phyloP scores from a whole-genome alignment of 495 filamentous ascomycete species.

The Hypomontagnella monticulosa region DNA sequence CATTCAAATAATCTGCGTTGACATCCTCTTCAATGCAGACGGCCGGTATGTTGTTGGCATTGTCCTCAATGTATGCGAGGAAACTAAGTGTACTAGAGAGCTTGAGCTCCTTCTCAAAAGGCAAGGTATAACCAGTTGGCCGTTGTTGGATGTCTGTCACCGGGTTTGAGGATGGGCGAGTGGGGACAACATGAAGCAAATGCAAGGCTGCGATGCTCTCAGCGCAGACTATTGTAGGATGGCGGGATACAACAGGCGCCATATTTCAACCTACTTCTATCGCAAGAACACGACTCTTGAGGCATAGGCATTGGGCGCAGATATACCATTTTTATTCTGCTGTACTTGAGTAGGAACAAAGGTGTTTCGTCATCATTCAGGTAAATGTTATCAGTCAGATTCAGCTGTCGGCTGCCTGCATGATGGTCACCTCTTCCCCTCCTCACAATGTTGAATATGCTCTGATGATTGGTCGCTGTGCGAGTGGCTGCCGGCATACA shows the following conservation, averaged over 20 bases:
- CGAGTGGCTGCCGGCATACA: conserved; percentile 19
- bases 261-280: conserved; percentile 13
- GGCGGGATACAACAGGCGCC: conserved; percentile 18
- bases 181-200: conserved; percentile 45
- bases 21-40: conserved; percentile 50
- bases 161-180: conserved; percentile 38
- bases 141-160: conserved; percentile 21
- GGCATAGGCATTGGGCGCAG: background rate
- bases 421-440: conserved; percentile 17
- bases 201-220: conserved; percentile 45
- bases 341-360: background rate
- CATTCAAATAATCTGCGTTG: conserved; percentile 33
- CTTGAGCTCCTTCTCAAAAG: conserved; percentile 46
- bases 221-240: conserved; percentile 29
- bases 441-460: background rate
- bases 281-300: background rate
- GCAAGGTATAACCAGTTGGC: conserved; percentile 34
- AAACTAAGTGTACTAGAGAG: conserved; percentile 52
- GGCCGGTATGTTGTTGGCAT: conserved; percentile 49
- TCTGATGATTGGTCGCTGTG: conserved; percentile 25
- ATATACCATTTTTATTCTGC: background rate
- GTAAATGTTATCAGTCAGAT: conserved; percentile 8
- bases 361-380: background rate
- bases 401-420: conserved; percentile 8
- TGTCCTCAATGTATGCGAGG: conserved; percentile 48